Percentiles rank a stretch among this genome's conserved stretches.
Evolutionary conservation across 768 basidiomycete species (phyloP).

Genomic region (Xerocomellus dryophilus): DNA sequence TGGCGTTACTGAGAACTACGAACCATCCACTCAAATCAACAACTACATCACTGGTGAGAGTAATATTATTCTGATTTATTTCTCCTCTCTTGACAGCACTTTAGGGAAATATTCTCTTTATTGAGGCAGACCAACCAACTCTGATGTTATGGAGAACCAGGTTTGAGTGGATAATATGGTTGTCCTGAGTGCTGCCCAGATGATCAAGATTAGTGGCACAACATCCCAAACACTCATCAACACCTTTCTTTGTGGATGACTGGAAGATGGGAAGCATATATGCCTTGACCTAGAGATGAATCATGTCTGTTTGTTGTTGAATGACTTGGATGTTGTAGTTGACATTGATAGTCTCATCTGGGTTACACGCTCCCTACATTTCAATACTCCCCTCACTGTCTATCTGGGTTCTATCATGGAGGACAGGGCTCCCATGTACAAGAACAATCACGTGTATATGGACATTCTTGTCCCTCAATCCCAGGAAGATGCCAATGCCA

Average conservation of each 20-base stretch:
- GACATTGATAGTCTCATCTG: conserved; percentile 22
- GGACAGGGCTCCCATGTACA: conserved; percentile 5
- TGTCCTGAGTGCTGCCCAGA: background rate
- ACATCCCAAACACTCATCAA: too few species aligned
- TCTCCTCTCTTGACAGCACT: too few species aligned
- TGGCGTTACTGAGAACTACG: background rate
- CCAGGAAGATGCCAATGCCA: background rate
- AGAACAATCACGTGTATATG: conserved; percentile 18
- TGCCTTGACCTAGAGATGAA: conserved; percentile 6
- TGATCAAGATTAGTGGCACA: too few species aligned
- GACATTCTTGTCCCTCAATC: conserved; percentile 14
- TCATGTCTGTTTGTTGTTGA: background rate
- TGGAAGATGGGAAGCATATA: background rate
- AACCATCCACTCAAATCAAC: background rate
- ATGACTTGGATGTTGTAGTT: background rate
- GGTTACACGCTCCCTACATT: conserved; percentile 1
- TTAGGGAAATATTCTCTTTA: background rate
- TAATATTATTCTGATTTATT: background rate
- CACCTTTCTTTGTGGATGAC: too few species aligned
- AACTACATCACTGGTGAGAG: background rate
- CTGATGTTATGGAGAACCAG: background rate
- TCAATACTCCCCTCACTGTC: background rate
- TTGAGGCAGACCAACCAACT: background rate
- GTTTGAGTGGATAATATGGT: background rate
- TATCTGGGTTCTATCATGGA: conserved; percentile 1